Evolutionary conservation across 2,329 filamentous ascomycete species (phyloP).

Genomic region (Aspergillus pseudoterreus): DNA sequence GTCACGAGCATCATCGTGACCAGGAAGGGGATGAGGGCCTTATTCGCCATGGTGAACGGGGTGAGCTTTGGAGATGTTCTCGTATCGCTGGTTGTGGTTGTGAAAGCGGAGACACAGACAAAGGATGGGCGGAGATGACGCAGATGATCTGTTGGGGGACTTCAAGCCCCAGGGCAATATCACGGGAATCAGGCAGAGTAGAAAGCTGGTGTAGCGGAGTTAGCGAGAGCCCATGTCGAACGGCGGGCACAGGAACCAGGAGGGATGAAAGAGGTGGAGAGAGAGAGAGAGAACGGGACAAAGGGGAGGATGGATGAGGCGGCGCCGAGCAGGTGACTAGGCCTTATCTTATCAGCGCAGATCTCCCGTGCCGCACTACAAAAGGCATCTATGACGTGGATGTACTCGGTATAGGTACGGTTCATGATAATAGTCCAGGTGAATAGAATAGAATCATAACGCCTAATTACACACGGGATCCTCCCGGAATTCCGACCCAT

Average conservation of each 20-base stretch:
- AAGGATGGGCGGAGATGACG: not conserved
- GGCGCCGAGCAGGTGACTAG: not conserved
- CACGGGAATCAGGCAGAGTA: too few species aligned
- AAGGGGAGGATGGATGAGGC: slow-evolving; percentile 6
- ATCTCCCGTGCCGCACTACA: too few species aligned
- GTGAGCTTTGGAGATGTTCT: not conserved
- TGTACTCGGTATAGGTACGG: too few species aligned
- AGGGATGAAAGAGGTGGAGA: not conserved
- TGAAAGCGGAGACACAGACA: slow-evolving; percentile 1
- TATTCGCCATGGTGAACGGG: slow-evolving; percentile 59
- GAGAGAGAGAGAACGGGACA: not conserved
- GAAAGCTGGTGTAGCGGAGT: not conserved
- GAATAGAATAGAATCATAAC: too few species aligned
- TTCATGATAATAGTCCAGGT: too few species aligned
- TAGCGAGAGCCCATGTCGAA: slow-evolving; percentile 13
- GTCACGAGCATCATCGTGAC: slow-evolving; percentile 96
- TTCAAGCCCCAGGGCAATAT: too few species aligned
- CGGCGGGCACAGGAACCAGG: not conserved
- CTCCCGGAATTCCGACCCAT: too few species aligned
- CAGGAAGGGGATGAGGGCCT: slow-evolving; percentile 72
- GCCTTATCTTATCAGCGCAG: too few species aligned
- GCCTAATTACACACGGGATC: too few species aligned
- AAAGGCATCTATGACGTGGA: too few species aligned
- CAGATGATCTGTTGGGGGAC: too few species aligned
- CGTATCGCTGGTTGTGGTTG: not conserved